Conservation (phyloP, 73 alveolate genomes). For the Uronychia setigera region DNA sequence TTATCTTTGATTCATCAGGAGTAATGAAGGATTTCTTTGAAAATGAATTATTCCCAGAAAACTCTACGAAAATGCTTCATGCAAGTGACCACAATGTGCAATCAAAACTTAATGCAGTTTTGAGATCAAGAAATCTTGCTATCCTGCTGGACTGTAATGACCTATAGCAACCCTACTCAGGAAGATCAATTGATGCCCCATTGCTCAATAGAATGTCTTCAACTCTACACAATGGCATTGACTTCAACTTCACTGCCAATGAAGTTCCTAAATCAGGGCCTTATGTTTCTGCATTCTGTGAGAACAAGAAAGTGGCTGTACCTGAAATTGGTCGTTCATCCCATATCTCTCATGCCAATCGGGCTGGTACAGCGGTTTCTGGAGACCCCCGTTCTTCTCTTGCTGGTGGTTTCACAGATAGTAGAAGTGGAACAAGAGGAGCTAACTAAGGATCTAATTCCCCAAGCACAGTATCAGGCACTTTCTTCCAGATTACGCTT, state of each 20-base stretch:
- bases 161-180: constrained; percentile 14
- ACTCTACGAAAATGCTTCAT: background rate
- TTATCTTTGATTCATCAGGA: constrained; percentile 53
- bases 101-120: background rate
- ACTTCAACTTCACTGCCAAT: constrained; percentile 11
- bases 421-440: background rate
- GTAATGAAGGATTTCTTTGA: constrained; percentile 18
- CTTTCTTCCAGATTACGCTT: constrained; percentile 23
- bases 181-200: constrained; percentile 19
- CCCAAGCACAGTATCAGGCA: constrained; percentile 4
- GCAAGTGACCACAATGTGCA: background rate
- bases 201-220: constrained; percentile 35
- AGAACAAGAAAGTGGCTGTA: constrained; percentile 24
- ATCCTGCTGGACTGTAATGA: constrained; percentile 42
- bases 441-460: background rate
- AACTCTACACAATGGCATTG: constrained; percentile 43
- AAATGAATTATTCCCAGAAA: constrained; percentile 5
- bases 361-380: background rate
- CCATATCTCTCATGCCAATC: background rate
- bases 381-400: too few species aligned
- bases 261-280: background rate
- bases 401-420: background rate
- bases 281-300: constrained; percentile 4
- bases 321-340: background rate
- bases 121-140: constrained; percentile 26